Evolutionary conservation across 2,329 filamentous ascomycete species (phyloP), one percentile per base, ranked within the genome.

Genomic region (Westerdykella sp.): DNA sequence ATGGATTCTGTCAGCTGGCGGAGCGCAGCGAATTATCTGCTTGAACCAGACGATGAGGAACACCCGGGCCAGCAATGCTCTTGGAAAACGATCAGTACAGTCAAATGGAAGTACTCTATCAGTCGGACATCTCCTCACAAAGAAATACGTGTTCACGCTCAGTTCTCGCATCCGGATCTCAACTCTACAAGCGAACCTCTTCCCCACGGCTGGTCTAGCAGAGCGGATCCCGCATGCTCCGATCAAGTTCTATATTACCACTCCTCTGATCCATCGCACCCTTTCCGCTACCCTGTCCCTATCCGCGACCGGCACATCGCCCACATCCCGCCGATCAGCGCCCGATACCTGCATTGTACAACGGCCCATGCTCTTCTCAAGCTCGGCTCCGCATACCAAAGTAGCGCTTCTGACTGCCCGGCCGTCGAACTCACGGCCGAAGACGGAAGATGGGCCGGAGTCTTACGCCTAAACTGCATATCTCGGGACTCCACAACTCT

Each of bases 221-320:
- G 16, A 38, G 10, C 22, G 9, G 21, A 31, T 11, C 22, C 39
- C 13, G 36, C 35, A 2, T 10, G 16, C 14, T 11, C 14, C 15
- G 18, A 39, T 28, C 6, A 22, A 11, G n/a, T 37, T 11, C 13
- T 41, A 2, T 45, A 37, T 34, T 32, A 42, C 18, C 44, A 55
- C 32, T 22, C 23, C 12, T 41, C 35, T 25, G 44, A 45, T n/a
- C 48, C 46, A 13, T 28, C 37, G 5, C 40, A 48, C 21, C 34
- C 43, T 1, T 54, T 54, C 18, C 41, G 45, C 6, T 48, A 48
- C 21, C 47, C 49, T 4, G 43, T 53, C 3, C 46, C 51, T 4
- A 46, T 54, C 11, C 35, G 41, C 9, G 43, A 47, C 37, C 32
- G 39, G 34, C 34, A 46, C 22, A 36, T 21, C 23, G 39, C 48